Conservation (phyloP, 2,329 filamentous ascomycete species). For the Coleophoma cylindrospora region DNA sequence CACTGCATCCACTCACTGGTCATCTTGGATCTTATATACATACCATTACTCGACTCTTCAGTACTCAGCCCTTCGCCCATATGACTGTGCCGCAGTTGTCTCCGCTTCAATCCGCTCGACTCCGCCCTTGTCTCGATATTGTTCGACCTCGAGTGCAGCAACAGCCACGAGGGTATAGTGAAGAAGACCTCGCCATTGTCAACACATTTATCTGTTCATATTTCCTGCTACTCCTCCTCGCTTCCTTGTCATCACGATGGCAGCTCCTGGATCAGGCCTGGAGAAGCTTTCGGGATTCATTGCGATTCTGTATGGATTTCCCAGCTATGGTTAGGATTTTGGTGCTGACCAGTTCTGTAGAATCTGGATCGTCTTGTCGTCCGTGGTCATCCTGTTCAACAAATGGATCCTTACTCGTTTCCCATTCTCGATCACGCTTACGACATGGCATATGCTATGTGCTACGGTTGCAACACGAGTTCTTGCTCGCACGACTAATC, state of each 20-base stretch:
- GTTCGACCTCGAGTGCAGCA: background rate
- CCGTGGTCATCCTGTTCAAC: conserved; percentile 84
- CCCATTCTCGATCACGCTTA: conserved; percentile 44
- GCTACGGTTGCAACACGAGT: conserved; percentile 62
- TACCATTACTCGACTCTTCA: background rate
- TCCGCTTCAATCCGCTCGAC: background rate
- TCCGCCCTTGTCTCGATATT: background rate
- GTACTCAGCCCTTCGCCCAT: background rate
- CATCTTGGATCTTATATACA: no score
- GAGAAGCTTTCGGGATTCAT: background rate
- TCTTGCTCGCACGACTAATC: conserved; percentile 56
- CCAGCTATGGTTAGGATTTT: no score
- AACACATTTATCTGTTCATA: no score
- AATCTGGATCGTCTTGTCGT: conserved; percentile 77
- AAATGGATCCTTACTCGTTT: conserved; percentile 71
- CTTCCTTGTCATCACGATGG: background rate
- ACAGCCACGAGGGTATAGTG: no score
- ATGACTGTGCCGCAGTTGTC: background rate
- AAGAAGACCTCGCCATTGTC: no score
- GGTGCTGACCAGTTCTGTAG: background rate
- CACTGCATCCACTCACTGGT: no score
- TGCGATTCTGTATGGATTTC: no score
- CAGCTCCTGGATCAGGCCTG: background rate
- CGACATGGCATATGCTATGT: conserved; percentile 65
- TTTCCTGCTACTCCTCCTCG: no score